These are phyloP conservation scores for Nicotiana paniculata DNA, from an alignment of 257 asterid genomes.

Conservation along the genomic window DNA sequence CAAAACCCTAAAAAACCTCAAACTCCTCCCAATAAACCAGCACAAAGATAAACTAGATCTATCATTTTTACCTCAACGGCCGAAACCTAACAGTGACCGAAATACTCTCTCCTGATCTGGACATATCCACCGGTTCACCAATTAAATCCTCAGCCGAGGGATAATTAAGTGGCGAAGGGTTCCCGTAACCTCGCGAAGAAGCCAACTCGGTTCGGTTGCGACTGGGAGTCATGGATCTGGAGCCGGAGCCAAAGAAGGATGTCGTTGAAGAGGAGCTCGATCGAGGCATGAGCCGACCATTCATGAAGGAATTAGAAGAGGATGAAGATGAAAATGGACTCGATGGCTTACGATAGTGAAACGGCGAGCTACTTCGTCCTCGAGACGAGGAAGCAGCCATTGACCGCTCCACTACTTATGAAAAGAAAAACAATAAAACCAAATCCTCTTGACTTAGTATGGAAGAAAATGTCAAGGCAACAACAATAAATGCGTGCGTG, in stretches of 20 bases:
- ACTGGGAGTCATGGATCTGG: slow-evolving; percentile 76
- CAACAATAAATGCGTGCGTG: neutral
- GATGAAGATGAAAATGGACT: slow-evolving; percentile 82
- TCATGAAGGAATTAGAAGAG: slow-evolving; percentile 78
- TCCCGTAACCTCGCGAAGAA: slow-evolving; percentile 24
- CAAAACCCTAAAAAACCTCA: slow-evolving; percentile 17
- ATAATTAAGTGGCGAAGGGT: slow-evolving; percentile 53
- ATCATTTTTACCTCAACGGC: neutral
- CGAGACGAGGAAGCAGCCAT: slow-evolving; percentile 92
- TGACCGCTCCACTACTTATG: slow-evolving; percentile 10
- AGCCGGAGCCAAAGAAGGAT: slow-evolving; percentile 50
- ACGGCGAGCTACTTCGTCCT: slow-evolving; percentile 86
- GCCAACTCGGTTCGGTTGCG: slow-evolving; percentile 31
- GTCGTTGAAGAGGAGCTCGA: slow-evolving; percentile 61
- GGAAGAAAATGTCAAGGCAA: neutral
- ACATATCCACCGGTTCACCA: slow-evolving; percentile 51
- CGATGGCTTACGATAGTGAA: slow-evolving; percentile 49
- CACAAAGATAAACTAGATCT: neutral
- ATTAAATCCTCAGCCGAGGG: slow-evolving; percentile 59
- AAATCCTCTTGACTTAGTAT: neutral
- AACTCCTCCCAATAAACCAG: slow-evolving; percentile 16
- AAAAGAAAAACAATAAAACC: neutral
- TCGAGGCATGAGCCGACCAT: slow-evolving; percentile 53
- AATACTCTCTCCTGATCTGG: slow-evolving; percentile 89
- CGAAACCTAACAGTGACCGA: slow-evolving; percentile 94